These are phyloP conservation scores for Chaetomium cochliodes DNA, from an alignment of 495 filamentous ascomycete genomes.

Conservation along the genomic window DNA sequence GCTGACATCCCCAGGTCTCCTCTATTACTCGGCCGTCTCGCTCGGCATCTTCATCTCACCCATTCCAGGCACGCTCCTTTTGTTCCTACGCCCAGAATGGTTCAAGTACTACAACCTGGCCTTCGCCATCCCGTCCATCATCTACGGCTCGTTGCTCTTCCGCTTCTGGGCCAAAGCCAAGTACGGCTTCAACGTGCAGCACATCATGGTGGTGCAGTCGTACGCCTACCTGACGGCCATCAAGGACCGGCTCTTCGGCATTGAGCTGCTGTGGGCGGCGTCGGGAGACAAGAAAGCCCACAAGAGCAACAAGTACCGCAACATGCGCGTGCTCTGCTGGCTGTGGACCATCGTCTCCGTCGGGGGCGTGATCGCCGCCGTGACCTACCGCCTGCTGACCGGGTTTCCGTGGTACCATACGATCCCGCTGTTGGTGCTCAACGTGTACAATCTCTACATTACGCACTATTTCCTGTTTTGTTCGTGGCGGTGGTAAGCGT, in stretches of 20 bases:
- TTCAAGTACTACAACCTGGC: slow-evolving; percentile 41
- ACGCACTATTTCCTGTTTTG: slow-evolving; percentile 33
- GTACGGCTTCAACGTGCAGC: slow-evolving; percentile 40
- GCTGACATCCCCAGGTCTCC: slow-evolving; percentile 26
- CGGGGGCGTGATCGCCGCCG: slow-evolving; percentile 30
- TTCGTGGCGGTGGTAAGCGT: slow-evolving; percentile 34
- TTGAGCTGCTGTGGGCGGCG: slow-evolving; percentile 37
- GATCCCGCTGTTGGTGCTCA: slow-evolving; percentile 33
- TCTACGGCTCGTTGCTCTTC: slow-evolving; percentile 35
- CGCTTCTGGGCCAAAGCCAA: slow-evolving; percentile 35
- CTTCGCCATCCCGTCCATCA: slow-evolving; percentile 37
- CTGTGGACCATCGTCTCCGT: slow-evolving; percentile 30
- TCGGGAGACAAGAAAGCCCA: slow-evolving; percentile 40
- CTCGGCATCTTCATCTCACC: slow-evolving; percentile 40
- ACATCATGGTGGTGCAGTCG: slow-evolving; percentile 40
- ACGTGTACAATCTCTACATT: slow-evolving; percentile 35
- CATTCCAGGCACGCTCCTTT: slow-evolving; percentile 34
- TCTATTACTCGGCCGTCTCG: slow-evolving; percentile 39
- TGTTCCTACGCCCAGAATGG: slow-evolving; percentile 34
- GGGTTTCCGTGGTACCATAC: slow-evolving; percentile 35
- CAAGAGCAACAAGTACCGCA: slow-evolving; percentile 38
- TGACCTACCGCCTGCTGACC: slow-evolving; percentile 27
- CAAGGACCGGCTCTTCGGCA: slow-evolving; percentile 36
- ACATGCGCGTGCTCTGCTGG: slow-evolving; percentile 36
- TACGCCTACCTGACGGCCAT: slow-evolving; percentile 39